These are phyloP conservation scores for Poa annua DNA, from an alignment of 176 grass and related monocot genomes.

Conservation along the genomic window DNA sequence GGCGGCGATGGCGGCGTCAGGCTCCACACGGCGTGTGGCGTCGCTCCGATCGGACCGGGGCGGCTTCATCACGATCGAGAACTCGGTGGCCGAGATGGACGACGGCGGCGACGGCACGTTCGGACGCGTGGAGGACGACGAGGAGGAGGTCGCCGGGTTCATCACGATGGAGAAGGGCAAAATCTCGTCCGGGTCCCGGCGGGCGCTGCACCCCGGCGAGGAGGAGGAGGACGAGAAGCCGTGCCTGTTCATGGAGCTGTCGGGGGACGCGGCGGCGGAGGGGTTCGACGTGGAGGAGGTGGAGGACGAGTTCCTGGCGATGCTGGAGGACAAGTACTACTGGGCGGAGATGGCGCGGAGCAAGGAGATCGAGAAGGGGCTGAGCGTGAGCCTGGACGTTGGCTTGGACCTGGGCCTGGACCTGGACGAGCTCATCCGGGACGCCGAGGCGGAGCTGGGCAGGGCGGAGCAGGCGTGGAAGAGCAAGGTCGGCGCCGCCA, in stretches of 20 bases:
- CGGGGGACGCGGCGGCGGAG: conserved; percentile 34
- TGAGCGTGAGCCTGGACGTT: conserved; percentile 62
- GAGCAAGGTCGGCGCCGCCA: conserved; percentile 70
- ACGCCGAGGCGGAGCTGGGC: conserved; percentile 81
- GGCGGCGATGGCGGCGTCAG: not conserved
- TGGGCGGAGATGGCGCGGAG: conserved; percentile 54
- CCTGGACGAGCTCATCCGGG: conserved; percentile 67
- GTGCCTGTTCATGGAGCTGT: conserved; percentile 70
- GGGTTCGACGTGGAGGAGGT: conserved; percentile 68
- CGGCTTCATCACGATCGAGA: conserved; percentile 96
- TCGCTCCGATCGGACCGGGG: conserved; percentile 59
- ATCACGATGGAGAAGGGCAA: conserved; percentile 88
- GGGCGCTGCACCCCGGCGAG: conserved; percentile 23
- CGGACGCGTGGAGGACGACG: conserved; percentile 45
- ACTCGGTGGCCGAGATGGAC: conserved; percentile 57
- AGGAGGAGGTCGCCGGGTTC: conserved; percentile 75
- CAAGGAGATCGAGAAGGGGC: conserved; percentile 74
- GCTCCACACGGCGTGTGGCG: conserved; percentile 41
- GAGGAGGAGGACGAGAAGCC: conserved; percentile 86
- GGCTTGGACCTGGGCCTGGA: conserved; percentile 64
- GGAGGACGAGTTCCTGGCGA: conserved; percentile 88
- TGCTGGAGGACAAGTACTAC: conserved; percentile 81
- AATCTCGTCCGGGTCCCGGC: conserved; percentile 55
- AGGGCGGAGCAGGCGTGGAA: conserved; percentile 74
- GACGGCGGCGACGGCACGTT: conserved; percentile 30